These are phyloP conservation scores for Talaromyces sp. DNA, from an alignment of 2,329 filamentous ascomycete species.

Conservation along the genomic window DNA sequence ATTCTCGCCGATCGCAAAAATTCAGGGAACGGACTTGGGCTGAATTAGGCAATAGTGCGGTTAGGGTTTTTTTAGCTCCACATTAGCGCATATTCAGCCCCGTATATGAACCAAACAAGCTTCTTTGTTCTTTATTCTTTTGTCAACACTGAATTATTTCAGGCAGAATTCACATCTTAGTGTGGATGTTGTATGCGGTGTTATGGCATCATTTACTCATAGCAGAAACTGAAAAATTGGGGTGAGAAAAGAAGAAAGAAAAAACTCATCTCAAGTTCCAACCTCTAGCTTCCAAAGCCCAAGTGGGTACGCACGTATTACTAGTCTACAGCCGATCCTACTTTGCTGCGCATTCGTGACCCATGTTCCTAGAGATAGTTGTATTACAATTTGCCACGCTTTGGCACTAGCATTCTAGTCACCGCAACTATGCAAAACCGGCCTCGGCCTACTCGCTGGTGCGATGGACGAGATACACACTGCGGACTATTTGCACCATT, in stretches of 20 bases:
- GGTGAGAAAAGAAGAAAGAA: neutral
- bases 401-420: neutral
- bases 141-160: neutral
- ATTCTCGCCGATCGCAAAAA: neutral
- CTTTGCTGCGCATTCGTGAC: neutral
- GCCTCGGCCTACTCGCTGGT: neutral
- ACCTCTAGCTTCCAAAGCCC: neutral
- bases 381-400: neutral
- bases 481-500: neutral
- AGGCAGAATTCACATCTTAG: neutral
- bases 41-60: neutral
- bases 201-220: neutral
- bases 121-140: neutral
- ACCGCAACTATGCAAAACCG: neutral
- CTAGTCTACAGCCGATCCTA: neutral
- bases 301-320: neutral
- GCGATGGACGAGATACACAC: neutral
- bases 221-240: too few species aligned
- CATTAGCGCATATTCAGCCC: neutral
- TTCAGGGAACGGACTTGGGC: neutral
- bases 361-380: neutral
- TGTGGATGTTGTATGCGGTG: neutral
- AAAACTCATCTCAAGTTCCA: neutral
- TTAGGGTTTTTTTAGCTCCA: neutral
- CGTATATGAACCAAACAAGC: neutral